Conservation (phyloP, 495 filamentous ascomycete species). For the Aspergillus kassunensis region DNA sequence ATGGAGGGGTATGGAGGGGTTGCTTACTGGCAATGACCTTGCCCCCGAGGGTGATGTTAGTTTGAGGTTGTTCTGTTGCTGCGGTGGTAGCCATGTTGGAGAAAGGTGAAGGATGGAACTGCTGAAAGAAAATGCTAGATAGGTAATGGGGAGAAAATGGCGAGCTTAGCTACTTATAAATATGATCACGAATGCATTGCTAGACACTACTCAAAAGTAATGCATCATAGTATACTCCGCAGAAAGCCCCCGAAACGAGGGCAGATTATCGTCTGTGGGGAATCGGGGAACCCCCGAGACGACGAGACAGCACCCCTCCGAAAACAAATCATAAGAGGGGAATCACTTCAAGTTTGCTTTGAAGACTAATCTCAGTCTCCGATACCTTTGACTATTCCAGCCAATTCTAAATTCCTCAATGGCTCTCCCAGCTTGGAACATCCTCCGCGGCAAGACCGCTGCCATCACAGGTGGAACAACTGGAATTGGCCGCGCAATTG, state of each 20-base stretch:
- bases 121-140: not conserved
- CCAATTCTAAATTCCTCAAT: not conserved
- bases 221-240: not conserved
- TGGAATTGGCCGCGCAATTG: constrained; percentile 69
- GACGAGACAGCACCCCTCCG: not conserved
- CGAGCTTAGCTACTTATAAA: not conserved
- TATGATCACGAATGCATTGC: not conserved
- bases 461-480: constrained; percentile 69
- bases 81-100: not conserved
- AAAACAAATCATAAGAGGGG: too few relatives aligned
- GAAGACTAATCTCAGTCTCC: too few relatives aligned
- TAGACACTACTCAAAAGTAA: too few relatives aligned
- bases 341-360: not conserved
- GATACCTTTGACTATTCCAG: not conserved
- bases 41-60: not conserved
- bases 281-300: not conserved
- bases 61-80: not conserved
- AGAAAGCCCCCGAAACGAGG: not conserved
- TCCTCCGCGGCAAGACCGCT: constrained; percentile 57
- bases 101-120: not conserved
- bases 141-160: not conserved
- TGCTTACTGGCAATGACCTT: constrained; percentile 2
- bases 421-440: constrained; percentile 3
- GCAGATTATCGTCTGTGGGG: not conserved
- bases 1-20: not conserved